Conservation (phyloP, 768 basidiomycete species). For the Hygrocybe coccinea region DNA sequence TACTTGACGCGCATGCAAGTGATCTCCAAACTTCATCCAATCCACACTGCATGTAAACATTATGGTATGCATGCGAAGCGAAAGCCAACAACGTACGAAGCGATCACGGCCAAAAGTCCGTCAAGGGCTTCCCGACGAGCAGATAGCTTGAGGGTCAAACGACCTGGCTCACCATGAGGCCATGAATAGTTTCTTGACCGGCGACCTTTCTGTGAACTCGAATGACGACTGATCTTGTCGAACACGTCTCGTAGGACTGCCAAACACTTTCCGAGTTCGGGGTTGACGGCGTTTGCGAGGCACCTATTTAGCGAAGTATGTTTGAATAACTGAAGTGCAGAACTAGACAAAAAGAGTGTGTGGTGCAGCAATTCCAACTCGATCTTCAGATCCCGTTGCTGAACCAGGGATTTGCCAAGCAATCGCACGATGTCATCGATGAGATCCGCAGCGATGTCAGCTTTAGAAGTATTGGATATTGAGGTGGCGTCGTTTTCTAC, state of each 20-base stretch:
- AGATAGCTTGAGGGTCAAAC: neutral
- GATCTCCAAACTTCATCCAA: neutral
- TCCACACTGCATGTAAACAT: too few relatives aligned
- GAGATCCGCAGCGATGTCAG: too few relatives aligned
- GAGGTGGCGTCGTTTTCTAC: neutral
- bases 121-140: neutral
- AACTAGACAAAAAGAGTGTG: neutral
- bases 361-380: neutral
- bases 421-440: too few relatives aligned
- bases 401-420: too few relatives aligned
- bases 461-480: too few relatives aligned
- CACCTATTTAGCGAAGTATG: neutral
- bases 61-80: neutral
- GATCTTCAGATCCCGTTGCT: too few relatives aligned
- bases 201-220: too few relatives aligned
- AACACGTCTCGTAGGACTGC: neutral
- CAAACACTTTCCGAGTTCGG: neutral
- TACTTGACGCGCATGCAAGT: neutral
- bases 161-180: neutral
- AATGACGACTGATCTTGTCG: neutral
- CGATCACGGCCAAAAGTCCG: neutral
- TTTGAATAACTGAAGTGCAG: neutral
- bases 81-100: conserved; percentile 1
- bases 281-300: neutral
- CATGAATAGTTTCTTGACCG: conserved; percentile 2